Evolutionary conservation across 2,329 filamentous ascomycete genomes (phyloP).

Genomic region (Chaetomium olivaceum): DNA sequence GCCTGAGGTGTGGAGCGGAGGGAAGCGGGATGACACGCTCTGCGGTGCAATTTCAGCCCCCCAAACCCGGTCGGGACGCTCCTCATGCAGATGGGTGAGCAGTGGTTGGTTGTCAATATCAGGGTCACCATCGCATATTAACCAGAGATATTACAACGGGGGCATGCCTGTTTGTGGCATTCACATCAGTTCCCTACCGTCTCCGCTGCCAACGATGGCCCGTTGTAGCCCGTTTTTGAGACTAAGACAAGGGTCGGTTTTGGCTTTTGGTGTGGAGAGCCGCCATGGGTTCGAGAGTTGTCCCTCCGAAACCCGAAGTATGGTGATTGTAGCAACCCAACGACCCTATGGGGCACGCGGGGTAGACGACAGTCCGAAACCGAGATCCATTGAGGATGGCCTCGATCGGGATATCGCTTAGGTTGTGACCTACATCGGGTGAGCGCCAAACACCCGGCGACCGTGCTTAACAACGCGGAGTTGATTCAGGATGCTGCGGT

Average conservation of each 20-base stretch:
- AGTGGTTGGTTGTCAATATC: constrained; percentile 24
- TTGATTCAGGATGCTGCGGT: constrained; percentile 6
- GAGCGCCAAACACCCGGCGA: constrained; percentile 3
- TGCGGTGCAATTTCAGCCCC: constrained; percentile 24
- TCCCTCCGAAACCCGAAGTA: constrained; percentile 5
- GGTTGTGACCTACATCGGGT: neutral
- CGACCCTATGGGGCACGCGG: constrained; percentile 14
- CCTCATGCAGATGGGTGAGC: constrained; percentile 14
- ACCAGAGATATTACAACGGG: constrained; percentile 28
- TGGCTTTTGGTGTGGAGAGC: neutral
- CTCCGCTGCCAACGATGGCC: constrained; percentile 15
- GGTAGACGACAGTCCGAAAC: constrained; percentile 20
- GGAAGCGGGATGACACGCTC: constrained; percentile 27
- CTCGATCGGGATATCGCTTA: neutral
- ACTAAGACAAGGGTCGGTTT: constrained; percentile 6
- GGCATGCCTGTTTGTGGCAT: neutral
- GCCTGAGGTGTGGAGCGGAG: constrained; percentile 21
- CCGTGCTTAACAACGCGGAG: constrained; percentile 1
- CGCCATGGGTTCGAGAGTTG: neutral
- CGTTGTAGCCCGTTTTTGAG: constrained; percentile 18
- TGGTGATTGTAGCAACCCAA: constrained; percentile 3
- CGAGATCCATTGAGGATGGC: constrained; percentile 19
- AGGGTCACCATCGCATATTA: constrained; percentile 28
- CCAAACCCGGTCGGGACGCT: constrained; percentile 30
- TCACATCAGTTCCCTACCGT: neutral